These are phyloP conservation scores for Suillus luteus DNA, from an alignment of 768 basidiomycete species.

Conservation along the genomic window DNA sequence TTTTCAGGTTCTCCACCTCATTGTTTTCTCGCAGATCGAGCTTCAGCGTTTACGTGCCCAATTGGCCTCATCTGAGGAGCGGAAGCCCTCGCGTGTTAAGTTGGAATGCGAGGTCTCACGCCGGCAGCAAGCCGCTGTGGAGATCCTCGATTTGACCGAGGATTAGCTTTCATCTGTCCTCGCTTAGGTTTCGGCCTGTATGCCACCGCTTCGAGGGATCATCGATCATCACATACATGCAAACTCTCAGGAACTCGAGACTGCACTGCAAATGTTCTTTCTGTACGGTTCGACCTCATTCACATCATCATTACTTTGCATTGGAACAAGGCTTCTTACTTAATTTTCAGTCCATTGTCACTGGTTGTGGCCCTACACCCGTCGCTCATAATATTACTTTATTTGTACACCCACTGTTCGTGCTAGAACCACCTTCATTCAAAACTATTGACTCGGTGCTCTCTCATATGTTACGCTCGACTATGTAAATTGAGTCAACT, in stretches of 20 bases:
- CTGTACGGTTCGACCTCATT: neutral
- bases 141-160: neutral
- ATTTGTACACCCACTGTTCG: neutral
- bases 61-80: constrained; percentile 13
- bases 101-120: constrained; percentile 4
- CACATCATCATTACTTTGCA: neutral
- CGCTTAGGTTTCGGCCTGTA: neutral
- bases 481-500: neutral
- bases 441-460: neutral
- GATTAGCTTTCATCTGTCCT: neutral
- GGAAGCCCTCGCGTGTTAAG: constrained; percentile 22
- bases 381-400: neutral
- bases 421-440: neutral
- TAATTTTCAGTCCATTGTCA: neutral
- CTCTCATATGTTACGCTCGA: neutral
- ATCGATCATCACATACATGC: neutral
- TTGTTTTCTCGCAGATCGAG: constrained; percentile 13
- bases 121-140: neutral
- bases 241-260: neutral
- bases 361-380: neutral
- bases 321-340: neutral
- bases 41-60: constrained; percentile 22
- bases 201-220: neutral
- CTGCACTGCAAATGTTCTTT: neutral
- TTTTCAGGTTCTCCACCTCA: neutral